phyloP scores from a whole-genome alignment of 306 rosid genomes.

The Ochetophila trinervis region DNA sequence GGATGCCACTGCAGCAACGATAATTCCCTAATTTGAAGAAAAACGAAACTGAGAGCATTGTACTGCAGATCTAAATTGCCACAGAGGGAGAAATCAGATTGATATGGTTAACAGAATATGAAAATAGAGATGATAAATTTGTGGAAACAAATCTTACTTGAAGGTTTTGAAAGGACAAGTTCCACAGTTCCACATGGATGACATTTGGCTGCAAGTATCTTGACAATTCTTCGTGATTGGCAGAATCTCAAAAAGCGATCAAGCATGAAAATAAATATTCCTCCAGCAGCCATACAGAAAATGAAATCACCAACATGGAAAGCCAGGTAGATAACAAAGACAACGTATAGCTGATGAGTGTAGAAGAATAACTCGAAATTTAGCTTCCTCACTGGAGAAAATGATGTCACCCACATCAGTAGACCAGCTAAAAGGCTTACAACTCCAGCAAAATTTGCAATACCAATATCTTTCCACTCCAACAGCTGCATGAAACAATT shows the following conservation, averaged over 20 bases:
- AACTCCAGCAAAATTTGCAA: constrained; percentile 76
- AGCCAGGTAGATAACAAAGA: constrained; percentile 70
- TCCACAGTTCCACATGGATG: constrained; percentile 91
- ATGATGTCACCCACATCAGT: constrained; percentile 91
- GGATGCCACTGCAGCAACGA: constrained; percentile 99
- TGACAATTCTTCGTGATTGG: constrained; percentile 72
- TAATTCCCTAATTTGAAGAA: constrained; percentile 74
- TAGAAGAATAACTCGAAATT: constrained; percentile 90
- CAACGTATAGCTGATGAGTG: constrained; percentile 80
- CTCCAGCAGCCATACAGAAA: constrained; percentile 72
- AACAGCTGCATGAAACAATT: constrained; percentile 46
- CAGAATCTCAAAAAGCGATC: constrained; percentile 88
- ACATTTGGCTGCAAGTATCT: constrained; percentile 66
- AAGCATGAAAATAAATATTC: constrained; percentile 68
- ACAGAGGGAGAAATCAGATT: constrained; percentile 19
- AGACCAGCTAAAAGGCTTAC: constrained; percentile 77
- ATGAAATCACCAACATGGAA: constrained; percentile 83
- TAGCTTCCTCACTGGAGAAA: constrained; percentile 64
- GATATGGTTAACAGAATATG: constrained; percentile 3
- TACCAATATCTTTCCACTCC: constrained; percentile 65
- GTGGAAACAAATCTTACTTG: constrained; percentile 40
- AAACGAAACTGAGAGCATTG: constrained; percentile 93
- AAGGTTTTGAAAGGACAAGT: constrained; percentile 76
- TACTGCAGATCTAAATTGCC: constrained; percentile 58
- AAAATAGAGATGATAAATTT: constrained; percentile 5